Evolutionary conservation across 768 basidiomycete species (phyloP), one percentile per base, ranked within the genome.

Genomic region (Leucocoprinus leucothites): DNA sequence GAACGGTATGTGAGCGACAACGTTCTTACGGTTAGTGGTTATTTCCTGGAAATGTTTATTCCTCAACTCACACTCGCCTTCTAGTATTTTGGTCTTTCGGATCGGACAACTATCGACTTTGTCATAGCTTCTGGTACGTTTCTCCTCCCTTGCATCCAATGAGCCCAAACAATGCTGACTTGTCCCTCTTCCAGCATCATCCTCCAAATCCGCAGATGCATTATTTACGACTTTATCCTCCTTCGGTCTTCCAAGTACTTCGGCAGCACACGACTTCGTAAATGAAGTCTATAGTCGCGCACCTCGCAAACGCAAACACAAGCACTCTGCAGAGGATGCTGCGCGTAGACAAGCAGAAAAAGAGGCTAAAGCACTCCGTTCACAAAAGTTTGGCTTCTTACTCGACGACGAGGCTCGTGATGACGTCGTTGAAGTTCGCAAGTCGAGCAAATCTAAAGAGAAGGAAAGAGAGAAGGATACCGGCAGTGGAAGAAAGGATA

Each of bases 61-160:
- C 3, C 11, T 18, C 22, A 13, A 46, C 53, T 58, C n/a, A 60
- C 49, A 5, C 45, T 47, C 2, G 55, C 19, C 35, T 11, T 34
- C 13, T 25, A 92, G 90, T 80, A 94, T 61, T 88, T 95, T 62
- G 90, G 90, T 53, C 80, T 91, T 44, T 85, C 94, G 19, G 90
- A 96, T 71, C 78, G 79, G 60, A 91, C 82, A 60, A 91, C 89
- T 57, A 82, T 93, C 61, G 87, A 93, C 74, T 97, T 86, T 68
- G 87, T 97, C 34, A 76, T 91, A 67, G 91, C 91, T 47, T 86
- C 89, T 70, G 93, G 91, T 88, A 59, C 38, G 79, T 67, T 25
- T 25, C n/a, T 9, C 4, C 2, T 38, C 35, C 9, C 0, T 14
- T 16, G 16, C 14, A 16, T 22, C 46, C 35, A 6, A 18, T 13